Evolutionary conservation across 352 stramenopile species (phyloP).

Genomic region (Globisporangium nagaii): DNA sequence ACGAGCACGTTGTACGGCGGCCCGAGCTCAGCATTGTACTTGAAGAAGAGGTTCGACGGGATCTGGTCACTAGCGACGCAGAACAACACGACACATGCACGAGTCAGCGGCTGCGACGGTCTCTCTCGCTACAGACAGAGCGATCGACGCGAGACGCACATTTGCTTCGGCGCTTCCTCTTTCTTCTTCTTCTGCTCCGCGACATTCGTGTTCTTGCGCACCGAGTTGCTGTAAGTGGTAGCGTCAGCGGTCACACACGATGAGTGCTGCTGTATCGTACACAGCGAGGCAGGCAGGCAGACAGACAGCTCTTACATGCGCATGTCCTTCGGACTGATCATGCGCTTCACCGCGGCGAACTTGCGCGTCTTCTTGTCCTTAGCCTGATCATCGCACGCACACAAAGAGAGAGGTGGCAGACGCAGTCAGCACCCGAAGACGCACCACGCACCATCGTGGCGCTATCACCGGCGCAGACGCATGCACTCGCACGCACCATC

Average conservation of each 20-base stretch:
- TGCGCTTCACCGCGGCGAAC: conserved; percentile 97
- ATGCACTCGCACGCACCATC: conserved; percentile 13
- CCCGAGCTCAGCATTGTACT: conserved; percentile 98
- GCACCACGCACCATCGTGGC: too few species aligned
- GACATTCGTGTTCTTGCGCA: conserved; percentile 66
- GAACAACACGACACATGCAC: background rate
- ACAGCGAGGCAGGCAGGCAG: background rate
- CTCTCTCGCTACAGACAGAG: too few species aligned
- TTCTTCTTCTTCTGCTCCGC: conserved; percentile 89
- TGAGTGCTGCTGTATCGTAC: too few species aligned
- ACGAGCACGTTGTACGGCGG: conserved; percentile 98
- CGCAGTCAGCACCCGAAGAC: too few species aligned
- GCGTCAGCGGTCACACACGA: too few species aligned
- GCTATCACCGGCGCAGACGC: background rate
- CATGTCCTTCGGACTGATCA: conserved; percentile 97
- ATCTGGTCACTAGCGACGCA: conserved; percentile 88
- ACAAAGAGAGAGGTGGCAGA: background rate
- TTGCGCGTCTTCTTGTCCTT: conserved; percentile 99
- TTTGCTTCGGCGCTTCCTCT: conserved; percentile 89
- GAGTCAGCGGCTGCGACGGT: background rate
- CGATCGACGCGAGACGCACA: too few species aligned
- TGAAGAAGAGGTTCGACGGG: conserved; percentile 98
- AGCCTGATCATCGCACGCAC: conserved; percentile 34
- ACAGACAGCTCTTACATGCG: conserved; percentile 80
- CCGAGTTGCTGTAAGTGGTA: conserved; percentile 49